Evolutionary conservation across 164 flowering plant species (phyloP).

Genomic region (Sextonia rubra): DNA sequence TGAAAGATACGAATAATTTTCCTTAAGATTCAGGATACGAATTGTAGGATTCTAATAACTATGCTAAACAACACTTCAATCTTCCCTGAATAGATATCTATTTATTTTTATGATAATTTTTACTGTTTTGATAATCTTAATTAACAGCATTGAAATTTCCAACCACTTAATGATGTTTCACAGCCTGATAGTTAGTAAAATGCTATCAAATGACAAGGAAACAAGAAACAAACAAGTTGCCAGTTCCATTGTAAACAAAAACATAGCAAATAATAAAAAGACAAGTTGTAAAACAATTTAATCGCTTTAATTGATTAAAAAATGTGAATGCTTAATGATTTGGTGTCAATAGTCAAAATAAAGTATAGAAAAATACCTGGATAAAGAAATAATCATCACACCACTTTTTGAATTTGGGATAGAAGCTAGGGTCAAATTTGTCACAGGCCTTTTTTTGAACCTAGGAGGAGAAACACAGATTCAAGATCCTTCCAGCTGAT

Average conservation of each 20-base stretch:
- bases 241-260: not conserved
- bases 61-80: too few species aligned
- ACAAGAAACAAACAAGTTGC: not conserved
- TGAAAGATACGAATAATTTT: too few species aligned
- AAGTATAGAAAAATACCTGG: slow-evolving; percentile 42
- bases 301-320: too few species aligned
- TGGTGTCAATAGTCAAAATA: not conserved
- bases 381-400: slow-evolving; percentile 97
- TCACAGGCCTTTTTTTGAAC: slow-evolving; percentile 87
- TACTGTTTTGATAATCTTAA: too few species aligned
- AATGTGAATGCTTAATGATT: not conserved
- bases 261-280: not conserved
- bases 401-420: slow-evolving; percentile 99
- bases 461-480: slow-evolving; percentile 32
- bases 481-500: slow-evolving; percentile 7
- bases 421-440: slow-evolving; percentile 89
- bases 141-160: not conserved
- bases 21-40: too few species aligned
- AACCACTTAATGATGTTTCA: not conserved
- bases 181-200: not conserved
- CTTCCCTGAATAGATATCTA: too few species aligned
- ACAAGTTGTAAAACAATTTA: too few species aligned
- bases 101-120: too few species aligned
- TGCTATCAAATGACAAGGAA: not conserved
- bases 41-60: too few species aligned